Conservation (phyloP, 345 rosid genomes). For the Citrus australasica region DNA sequence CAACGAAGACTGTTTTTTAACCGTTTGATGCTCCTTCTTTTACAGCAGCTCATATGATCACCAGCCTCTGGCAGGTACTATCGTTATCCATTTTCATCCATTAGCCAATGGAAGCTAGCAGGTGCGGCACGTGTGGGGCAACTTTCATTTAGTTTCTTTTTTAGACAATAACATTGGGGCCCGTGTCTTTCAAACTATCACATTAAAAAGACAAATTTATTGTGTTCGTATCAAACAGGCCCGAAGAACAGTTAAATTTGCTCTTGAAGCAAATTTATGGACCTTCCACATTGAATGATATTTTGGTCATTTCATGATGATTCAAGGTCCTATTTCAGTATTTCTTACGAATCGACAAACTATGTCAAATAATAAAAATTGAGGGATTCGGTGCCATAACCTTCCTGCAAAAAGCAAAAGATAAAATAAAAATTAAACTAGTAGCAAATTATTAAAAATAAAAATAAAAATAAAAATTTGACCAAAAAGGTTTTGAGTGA, state of each 20-base stretch:
- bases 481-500: not conserved
- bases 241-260: not conserved
- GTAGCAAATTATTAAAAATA: not conserved
- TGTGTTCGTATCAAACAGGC: not conserved
- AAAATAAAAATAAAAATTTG: too few species aligned
- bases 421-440: not conserved
- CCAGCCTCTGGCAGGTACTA: too few species aligned
- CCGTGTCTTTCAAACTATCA: not conserved
- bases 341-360: not conserved
- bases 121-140: slow-evolving; percentile 2
- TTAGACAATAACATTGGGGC: not conserved
- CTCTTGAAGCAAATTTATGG: not conserved
- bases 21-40: slow-evolving; percentile 10
- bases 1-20: not conserved
- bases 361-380: too few species aligned
- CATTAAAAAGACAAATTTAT: too few species aligned
- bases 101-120: not conserved
- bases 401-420: not conserved
- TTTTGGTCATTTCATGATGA: not conserved
- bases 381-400: not conserved
- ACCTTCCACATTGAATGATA: not conserved
- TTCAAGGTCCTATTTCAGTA: not conserved
- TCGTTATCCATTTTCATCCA: too few species aligned
- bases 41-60: not conserved
- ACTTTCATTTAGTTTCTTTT: not conserved